These are phyloP conservation scores for Zygotorulaspora sp. DNA, from an alignment of 805 yeast species.

Conservation along the genomic window DNA sequence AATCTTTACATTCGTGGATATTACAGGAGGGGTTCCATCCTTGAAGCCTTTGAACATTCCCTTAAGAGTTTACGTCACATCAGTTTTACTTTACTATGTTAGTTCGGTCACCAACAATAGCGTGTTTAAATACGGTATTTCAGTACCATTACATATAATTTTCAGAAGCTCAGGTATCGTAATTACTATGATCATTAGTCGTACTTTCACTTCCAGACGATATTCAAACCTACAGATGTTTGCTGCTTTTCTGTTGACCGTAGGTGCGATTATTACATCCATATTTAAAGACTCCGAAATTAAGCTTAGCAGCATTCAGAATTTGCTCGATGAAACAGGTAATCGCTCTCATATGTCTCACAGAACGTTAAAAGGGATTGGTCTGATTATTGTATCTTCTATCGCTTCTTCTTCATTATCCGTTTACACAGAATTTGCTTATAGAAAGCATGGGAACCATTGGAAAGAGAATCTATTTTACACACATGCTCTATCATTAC, in stretches of 20 bases:
- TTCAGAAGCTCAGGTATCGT: slow-evolving; percentile 62
- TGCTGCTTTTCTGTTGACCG: slow-evolving; percentile 48
- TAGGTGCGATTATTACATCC: slow-evolving; percentile 50
- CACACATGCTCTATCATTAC: slow-evolving; percentile 52
- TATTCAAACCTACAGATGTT: slow-evolving; percentile 45
- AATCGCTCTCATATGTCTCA: slow-evolving; percentile 2
- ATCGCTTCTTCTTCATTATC: slow-evolving; percentile 56
- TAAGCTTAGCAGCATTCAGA: slow-evolving; percentile 7
- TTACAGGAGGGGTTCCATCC: slow-evolving; percentile 30
- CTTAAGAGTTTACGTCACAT: slow-evolving; percentile 39
- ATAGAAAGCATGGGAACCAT: slow-evolving; percentile 46
- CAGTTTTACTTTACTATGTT: slow-evolving; percentile 48
- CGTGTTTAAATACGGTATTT: slow-evolving; percentile 52
- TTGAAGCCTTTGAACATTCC: slow-evolving; percentile 40
- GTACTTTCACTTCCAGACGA: slow-evolving; percentile 40
- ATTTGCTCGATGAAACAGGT: background rate
- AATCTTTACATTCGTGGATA: slow-evolving; percentile 36
- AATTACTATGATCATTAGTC: slow-evolving; percentile 56
- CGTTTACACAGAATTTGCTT: slow-evolving; percentile 50
- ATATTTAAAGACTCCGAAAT: slow-evolving; percentile 32
- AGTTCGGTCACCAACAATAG: slow-evolving; percentile 52
- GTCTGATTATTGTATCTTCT: slow-evolving; percentile 37
- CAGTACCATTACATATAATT: slow-evolving; percentile 64
- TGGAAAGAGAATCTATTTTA: slow-evolving; percentile 68
- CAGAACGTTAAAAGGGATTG: slow-evolving; percentile 28